Conservation (phyloP, 768 basidiomycete species). For the Leccinum fibrillosum region DNA sequence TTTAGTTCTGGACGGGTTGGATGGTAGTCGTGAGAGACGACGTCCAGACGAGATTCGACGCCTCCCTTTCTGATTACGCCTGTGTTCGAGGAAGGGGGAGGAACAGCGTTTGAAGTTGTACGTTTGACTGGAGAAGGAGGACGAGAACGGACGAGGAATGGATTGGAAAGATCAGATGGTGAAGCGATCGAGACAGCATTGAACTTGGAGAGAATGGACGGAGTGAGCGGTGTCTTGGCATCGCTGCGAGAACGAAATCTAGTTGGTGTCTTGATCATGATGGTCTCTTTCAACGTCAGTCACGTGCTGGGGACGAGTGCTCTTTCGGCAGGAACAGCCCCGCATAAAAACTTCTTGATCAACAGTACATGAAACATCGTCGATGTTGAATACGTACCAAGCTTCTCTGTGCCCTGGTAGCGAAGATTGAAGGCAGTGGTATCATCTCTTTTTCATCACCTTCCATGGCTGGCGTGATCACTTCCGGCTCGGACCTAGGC, state of each 20-base stretch:
- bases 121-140: constrained; percentile 67
- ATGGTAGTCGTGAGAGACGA: constrained; percentile 73
- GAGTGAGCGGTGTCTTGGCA: constrained; percentile 47
- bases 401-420: too few relatives aligned
- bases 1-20: constrained; percentile 62
- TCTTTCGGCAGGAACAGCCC: too few relatives aligned
- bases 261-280: constrained; percentile 36
- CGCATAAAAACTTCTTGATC: too few relatives aligned
- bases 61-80: constrained; percentile 77
- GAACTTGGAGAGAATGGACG: constrained; percentile 39
- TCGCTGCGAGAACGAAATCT: constrained; percentile 48
- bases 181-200: constrained; percentile 35
- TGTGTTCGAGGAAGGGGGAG: constrained; percentile 58
- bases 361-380: too few relatives aligned
- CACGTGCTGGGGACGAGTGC: too few relatives aligned
- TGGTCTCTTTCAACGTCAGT: too few relatives aligned
- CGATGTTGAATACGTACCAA: too few relatives aligned
- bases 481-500: too few relatives aligned
- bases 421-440: too few relatives aligned
- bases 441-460: too few relatives aligned
- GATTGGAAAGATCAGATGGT: constrained; percentile 55
- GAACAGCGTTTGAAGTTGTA: constrained; percentile 44
- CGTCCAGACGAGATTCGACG: constrained; percentile 71
- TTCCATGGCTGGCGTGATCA: too few relatives aligned
- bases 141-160: constrained; percentile 56